Conservation (phyloP, 805 yeast species). For the Saccharomycopsis oosterbeekiorum region DNA sequence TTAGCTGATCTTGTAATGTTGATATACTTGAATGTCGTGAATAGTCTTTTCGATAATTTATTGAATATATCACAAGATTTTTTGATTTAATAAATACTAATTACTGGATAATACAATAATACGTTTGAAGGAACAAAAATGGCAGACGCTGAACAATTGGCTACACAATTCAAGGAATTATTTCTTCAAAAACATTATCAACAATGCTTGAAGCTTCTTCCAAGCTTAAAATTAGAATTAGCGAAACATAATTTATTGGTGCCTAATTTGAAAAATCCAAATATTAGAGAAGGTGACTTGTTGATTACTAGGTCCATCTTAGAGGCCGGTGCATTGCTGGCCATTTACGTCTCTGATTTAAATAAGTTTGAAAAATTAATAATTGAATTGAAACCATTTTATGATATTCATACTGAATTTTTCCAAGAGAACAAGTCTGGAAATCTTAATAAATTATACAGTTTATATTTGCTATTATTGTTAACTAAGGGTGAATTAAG, state of each 20-base stretch:
- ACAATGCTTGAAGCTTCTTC: constrained; percentile 50
- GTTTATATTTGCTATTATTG: constrained; percentile 65
- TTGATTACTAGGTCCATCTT: constrained; percentile 71
- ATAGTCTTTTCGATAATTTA: no score
- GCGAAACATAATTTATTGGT: constrained; percentile 69
- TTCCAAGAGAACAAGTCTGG: constrained; percentile 35
- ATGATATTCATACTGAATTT: constrained; percentile 30
- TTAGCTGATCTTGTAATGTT: no score
- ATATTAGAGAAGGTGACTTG: constrained; percentile 34
- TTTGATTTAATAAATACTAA: no score
- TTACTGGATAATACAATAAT: no score
- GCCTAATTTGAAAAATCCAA: constrained; percentile 35
- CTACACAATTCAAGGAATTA: constrained; percentile 45
- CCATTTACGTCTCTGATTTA: constrained; percentile 55
- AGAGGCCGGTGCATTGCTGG: constrained; percentile 79
- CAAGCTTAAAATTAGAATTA: constrained; percentile 67
- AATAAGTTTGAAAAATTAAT: constrained; percentile 62
- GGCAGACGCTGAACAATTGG: constrained; percentile 1
- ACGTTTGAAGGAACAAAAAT: neutral
- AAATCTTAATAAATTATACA: constrained; percentile 63
- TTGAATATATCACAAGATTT: no score
- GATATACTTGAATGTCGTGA: no score
- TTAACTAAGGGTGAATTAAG: constrained; percentile 79
- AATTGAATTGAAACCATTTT: constrained; percentile 70
- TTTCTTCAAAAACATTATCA: constrained; percentile 55